These are phyloP conservation scores for Trametopsis cervina DNA, from an alignment of 768 basidiomycete genomes.

Conservation along the genomic window DNA sequence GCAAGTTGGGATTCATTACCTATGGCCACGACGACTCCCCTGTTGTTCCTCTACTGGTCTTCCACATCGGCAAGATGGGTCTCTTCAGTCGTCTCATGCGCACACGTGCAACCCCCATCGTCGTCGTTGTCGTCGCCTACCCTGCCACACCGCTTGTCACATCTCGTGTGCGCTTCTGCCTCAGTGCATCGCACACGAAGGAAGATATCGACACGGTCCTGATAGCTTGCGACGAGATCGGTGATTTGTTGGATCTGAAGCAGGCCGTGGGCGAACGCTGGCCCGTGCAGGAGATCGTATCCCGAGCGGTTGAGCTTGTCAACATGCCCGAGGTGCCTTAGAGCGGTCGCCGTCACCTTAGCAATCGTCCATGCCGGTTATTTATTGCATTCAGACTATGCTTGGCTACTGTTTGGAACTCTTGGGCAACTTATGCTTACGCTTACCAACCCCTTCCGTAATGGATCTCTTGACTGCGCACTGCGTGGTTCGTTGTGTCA, in stretches of 20 bases:
- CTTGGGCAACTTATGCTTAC: too few relatives aligned
- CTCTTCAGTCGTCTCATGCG: slow-evolving; percentile 89
- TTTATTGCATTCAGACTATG: not conserved
- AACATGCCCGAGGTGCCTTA: slow-evolving; percentile 27
- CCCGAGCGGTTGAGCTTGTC: slow-evolving; percentile 71
- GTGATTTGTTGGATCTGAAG: slow-evolving; percentile 86
- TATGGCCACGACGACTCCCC: slow-evolving; percentile 90
- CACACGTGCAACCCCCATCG: slow-evolving; percentile 64
- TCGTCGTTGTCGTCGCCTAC: slow-evolving; percentile 87
- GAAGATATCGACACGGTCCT: slow-evolving; percentile 88
- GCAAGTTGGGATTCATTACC: slow-evolving; percentile 94
- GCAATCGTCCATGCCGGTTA: not conserved
- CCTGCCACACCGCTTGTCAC: slow-evolving; percentile 88
- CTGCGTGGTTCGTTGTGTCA: too few relatives aligned
- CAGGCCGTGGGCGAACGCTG: slow-evolving; percentile 69
- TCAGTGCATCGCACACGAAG: slow-evolving; percentile 94
- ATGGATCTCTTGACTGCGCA: too few relatives aligned
- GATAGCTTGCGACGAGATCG: slow-evolving; percentile 86
- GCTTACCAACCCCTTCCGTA: too few relatives aligned
- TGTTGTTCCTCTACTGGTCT: slow-evolving; percentile 87
- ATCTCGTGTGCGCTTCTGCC: slow-evolving; percentile 86
- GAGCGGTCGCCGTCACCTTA: not conserved
- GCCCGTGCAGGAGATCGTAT: slow-evolving; percentile 68
- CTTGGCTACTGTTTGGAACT: not conserved
- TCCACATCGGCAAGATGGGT: slow-evolving; percentile 91